phyloP scores from a whole-genome alignment of 2,329 filamentous ascomycete species.

The Chalaropsis ovoidea region DNA sequence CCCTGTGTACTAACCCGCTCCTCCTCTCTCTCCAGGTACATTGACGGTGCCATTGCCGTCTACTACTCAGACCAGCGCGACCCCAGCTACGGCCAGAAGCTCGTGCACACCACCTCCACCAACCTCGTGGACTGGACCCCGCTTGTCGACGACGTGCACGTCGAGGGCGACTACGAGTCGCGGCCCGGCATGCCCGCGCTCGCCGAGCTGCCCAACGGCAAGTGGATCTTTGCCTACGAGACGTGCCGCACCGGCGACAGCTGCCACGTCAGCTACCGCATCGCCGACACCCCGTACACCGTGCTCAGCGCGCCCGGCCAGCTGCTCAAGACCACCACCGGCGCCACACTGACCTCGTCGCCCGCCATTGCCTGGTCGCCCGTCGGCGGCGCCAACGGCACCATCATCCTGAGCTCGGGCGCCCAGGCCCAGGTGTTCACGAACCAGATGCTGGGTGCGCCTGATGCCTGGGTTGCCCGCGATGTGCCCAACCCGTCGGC shows the following conservation, averaged over 20 bases:
- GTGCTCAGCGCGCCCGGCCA: conserved; percentile 33
- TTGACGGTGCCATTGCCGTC: conserved; percentile 49
- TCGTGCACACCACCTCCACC: conserved; percentile 52
- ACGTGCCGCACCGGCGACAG: conserved; percentile 41
- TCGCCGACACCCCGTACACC: conserved; percentile 33
- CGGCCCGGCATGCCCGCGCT: conserved; percentile 61
- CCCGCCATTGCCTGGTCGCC: conserved; percentile 40
- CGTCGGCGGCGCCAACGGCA: conserved; percentile 38
- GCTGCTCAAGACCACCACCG: conserved; percentile 31
- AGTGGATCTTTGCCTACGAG: conserved; percentile 57
- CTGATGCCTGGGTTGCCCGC: conserved; percentile 34
- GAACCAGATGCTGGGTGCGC: conserved; percentile 36
- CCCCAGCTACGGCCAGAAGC: conserved; percentile 55
- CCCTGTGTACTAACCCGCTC: conserved; percentile 8
- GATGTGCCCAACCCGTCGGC: conserved; percentile 33
- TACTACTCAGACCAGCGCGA: conserved; percentile 66
- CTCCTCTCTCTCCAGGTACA: conserved; percentile 33
- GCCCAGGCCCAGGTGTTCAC: conserved; percentile 34
- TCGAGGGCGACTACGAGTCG: conserved; percentile 43
- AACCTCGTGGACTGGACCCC: conserved; percentile 52
- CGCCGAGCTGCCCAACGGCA: conserved; percentile 45
- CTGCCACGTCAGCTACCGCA: conserved; percentile 40
- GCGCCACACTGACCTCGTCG: conserved; percentile 31
- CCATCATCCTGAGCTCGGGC: conserved; percentile 37
- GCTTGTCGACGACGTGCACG: conserved; percentile 52